Conservation (phyloP, 768 basidiomycete species). For the Steccherinum ochraceum region DNA sequence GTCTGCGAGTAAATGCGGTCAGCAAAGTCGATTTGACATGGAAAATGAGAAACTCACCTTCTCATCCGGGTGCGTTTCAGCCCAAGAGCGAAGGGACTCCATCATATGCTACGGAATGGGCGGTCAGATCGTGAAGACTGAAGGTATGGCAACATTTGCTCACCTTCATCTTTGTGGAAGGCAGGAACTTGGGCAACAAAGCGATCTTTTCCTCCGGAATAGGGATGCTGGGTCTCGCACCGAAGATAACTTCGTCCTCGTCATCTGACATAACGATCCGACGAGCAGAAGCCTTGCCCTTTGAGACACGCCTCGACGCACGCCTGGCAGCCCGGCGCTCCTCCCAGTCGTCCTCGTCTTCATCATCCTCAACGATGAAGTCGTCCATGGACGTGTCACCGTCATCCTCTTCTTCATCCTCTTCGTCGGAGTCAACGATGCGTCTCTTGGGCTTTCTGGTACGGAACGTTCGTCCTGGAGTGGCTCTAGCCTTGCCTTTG, state of each 20-base stretch:
- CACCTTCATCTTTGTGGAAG: constrained; percentile 74
- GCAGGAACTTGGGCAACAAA: constrained; percentile 49
- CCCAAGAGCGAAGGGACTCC: constrained; percentile 40
- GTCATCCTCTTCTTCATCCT: constrained; percentile 34
- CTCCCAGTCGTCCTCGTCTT: constrained; percentile 51
- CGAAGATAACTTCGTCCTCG: constrained; percentile 16
- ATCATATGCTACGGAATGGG: constrained; percentile 43
- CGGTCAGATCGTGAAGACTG: neutral
- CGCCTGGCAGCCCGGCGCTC: constrained; percentile 29
- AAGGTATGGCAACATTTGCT: constrained; percentile 7
- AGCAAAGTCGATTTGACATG: neutral
- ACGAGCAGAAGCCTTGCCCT: constrained; percentile 32
- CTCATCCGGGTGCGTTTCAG: constrained; percentile 47
- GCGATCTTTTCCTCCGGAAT: constrained; percentile 31
- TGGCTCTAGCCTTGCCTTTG: neutral
- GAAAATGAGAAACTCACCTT: constrained; percentile 37
- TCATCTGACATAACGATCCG: constrained; percentile 28
- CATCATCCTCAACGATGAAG: constrained; percentile 47
- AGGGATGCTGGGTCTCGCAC: constrained; percentile 14
- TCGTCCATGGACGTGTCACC: constrained; percentile 31
- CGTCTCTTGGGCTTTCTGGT: constrained; percentile 23
- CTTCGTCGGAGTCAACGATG: constrained; percentile 24
- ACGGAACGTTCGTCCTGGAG: constrained; percentile 11
- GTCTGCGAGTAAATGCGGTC: constrained; percentile 30
- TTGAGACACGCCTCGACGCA: constrained; percentile 4